Evolutionary conservation across 1,284 basidiomycete genomes (phyloP).

Genomic region (Mycena citricolor): DNA sequence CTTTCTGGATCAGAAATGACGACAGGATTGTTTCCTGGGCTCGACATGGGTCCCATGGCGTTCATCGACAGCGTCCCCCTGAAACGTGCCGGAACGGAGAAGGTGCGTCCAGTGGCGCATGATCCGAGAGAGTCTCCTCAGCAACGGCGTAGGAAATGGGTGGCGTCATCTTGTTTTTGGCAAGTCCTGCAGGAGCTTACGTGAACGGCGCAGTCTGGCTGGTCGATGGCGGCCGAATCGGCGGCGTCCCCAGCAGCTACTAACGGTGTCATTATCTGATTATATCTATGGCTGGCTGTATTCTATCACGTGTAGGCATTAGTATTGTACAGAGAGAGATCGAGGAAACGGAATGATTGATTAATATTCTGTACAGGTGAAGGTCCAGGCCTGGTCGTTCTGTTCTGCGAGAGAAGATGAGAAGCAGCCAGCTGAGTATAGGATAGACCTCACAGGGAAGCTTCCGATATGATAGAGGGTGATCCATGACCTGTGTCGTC

Average conservation of each 20-base stretch:
- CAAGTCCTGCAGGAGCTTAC: slow-evolving; percentile 70
- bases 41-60: slow-evolving; percentile 35
- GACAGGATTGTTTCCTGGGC: slow-evolving; percentile 38
- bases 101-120: slow-evolving; percentile 33
- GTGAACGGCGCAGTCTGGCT: slow-evolving; percentile 70
- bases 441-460: too few species aligned
- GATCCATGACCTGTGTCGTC: too few species aligned
- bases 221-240: slow-evolving; percentile 67
- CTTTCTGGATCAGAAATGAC: slow-evolving; percentile 59
- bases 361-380: too few species aligned
- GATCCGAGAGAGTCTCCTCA: slow-evolving; percentile 4
- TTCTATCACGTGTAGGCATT: too few species aligned
- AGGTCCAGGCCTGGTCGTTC: too few species aligned
- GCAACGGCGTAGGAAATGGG: slow-evolving; percentile 56
- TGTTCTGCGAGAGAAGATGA: too few species aligned
- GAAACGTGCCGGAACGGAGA: slow-evolving; percentile 54
- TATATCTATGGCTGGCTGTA: too few species aligned
- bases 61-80: slow-evolving; percentile 55
- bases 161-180: slow-evolving; percentile 67
- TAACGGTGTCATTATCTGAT: slow-evolving; percentile 22
- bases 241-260: slow-evolving; percentile 46
- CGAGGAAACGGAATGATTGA: too few species aligned
- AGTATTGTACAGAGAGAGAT: too few species aligned
- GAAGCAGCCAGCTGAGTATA: too few species aligned
- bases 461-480: too few species aligned